Conservation (phyloP, 768 basidiomycete genomes). For the Trametes punicea region DNA sequence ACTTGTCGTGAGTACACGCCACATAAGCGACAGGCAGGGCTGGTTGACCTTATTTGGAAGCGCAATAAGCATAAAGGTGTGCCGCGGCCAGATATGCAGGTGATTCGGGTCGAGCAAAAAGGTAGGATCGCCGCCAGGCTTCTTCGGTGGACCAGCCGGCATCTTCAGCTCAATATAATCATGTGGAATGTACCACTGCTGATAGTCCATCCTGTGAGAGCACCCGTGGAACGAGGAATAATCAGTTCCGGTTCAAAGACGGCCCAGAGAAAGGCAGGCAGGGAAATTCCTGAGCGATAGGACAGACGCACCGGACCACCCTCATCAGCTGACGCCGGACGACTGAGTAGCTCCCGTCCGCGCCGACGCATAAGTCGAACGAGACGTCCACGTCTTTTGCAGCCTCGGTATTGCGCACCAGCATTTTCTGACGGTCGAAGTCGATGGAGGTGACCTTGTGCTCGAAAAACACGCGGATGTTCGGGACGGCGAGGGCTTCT, state of each 20-base stretch:
- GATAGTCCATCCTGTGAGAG: constrained; percentile 80
- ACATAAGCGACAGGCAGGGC: constrained; percentile 29
- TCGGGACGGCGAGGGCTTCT: constrained; percentile 59
- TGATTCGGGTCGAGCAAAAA: constrained; percentile 93
- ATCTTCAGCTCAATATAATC: constrained; percentile 97
- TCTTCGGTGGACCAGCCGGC: constrained; percentile 63
- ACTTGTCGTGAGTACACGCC: constrained; percentile 18
- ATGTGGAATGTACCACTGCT: constrained; percentile 92
- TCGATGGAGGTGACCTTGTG: constrained; percentile 78
- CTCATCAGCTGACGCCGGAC: constrained; percentile 95
- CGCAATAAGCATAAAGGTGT: constrained; percentile 99
- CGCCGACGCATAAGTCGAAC: constrained; percentile 85
- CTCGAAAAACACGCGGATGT: constrained; percentile 71
- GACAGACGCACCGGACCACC: constrained; percentile 69
- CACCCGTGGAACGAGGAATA: constrained; percentile 4
- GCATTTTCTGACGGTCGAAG: constrained; percentile 61
- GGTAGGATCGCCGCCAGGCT: constrained; percentile 53
- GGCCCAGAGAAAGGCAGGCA: background rate
- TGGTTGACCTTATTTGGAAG: constrained; percentile 87
- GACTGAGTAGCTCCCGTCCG: constrained; percentile 92
- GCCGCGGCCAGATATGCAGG: constrained; percentile 98
- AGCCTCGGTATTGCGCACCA: constrained; percentile 45
- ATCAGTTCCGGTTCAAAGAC: constrained; percentile 5
- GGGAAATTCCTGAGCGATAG: constrained; percentile 27
- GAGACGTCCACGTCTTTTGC: constrained; percentile 42